Evolutionary conservation across 495 filamentous ascomycete species (phyloP), one percentile per base, ranked within the genome.

Genomic region (Neurospora cerealis): DNA sequence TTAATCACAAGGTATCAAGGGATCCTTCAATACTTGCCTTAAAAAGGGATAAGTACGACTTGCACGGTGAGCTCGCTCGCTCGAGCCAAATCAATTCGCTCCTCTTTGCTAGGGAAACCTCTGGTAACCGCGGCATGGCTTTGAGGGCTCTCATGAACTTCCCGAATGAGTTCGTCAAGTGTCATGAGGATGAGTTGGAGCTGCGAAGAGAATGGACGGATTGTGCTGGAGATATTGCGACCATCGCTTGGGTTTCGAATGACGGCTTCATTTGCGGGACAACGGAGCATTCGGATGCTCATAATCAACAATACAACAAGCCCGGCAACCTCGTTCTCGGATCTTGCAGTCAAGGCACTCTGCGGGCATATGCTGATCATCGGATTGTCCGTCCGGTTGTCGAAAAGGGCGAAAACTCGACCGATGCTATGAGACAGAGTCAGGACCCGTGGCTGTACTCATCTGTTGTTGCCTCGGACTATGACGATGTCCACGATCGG

Each of bases 271-370:
- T 89, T 36, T 87, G 86, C 71, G 94, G 94, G 3, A 91, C 93
- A 3, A 89, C 91, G 3, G 90, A 92, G 37, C 88, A 93, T 72
- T 89, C 89, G 2, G 93, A 97, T 78, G 80, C 87, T 1, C 87
- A 91, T 71, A 93, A 92, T 73, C 91, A 94, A 83, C 90, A 93
- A 71, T 97, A 97, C 81, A 97, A 97, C 76, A 87, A 91, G 69
- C 86, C 87, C 0, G 91, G 92, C 32, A 97, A 97, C 79, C 83
- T 97, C 5, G 74, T 94, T 5, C 78, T 95, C 19, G 94, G 94
- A 1, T 88, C 93, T n/a, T 79, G 88, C 5, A 77, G 77, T 3
- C 75, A 74, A 0, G 88, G 88, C 40, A 83, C 81, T 3, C 76
- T 97, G 17, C 80, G 82, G 62, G 92, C 94, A 60, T 84, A 93